Evolutionary conservation across 2,329 filamentous ascomycete species (phyloP), one percentile per base, ranked within the genome.

Genomic region (Penicillium griseofulvum): DNA sequence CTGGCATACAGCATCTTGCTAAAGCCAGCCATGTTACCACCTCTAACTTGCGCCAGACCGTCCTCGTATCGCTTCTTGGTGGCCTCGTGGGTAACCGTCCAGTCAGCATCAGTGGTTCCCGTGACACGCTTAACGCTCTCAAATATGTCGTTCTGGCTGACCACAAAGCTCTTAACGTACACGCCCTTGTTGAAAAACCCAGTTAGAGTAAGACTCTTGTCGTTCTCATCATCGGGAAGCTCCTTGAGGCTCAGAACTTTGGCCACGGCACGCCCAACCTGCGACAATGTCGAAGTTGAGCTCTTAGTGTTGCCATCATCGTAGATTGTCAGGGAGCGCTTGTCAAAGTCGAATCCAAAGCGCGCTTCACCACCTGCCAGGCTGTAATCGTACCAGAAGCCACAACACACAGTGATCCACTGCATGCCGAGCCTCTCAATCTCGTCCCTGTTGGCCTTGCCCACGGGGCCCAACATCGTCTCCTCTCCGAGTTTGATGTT

Each of bases 141-240:
- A 51, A 89, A 78, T 75, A 89, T 88, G 10, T 89, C 86, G 11
- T 78, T 77, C 68, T 90, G 87, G 55, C 71, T 83, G 56, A 85
- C 61, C 11, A 73, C 68, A 72, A 87, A 89, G 57, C 81, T 85
- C 8, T 75, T 77, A 11, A 86, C 61, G 61, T 78, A 83, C 1
- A 87, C 65, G 0, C 64, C 59, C 47, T 78, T 76, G 68, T 86
- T 83, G 3, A 73, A 70, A 62, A 75, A 84, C 33, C 68, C 59
- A 8, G 60, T 74, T 9, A 85, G 54, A 9, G 75, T 74, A 2
- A 68, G 63, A 8, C 71, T 68, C 7, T 60, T 64, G 34, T 77
- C 74, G 1, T 66, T 66, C 37, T 66, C 63, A 28, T 68, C 72
- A 1, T 77, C 71, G 0, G 80, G 78, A 19, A 71, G 60, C 62